phyloP scores from a whole-genome alignment of 2,329 filamentous ascomycete species.

The Didymella arachidicola region DNA sequence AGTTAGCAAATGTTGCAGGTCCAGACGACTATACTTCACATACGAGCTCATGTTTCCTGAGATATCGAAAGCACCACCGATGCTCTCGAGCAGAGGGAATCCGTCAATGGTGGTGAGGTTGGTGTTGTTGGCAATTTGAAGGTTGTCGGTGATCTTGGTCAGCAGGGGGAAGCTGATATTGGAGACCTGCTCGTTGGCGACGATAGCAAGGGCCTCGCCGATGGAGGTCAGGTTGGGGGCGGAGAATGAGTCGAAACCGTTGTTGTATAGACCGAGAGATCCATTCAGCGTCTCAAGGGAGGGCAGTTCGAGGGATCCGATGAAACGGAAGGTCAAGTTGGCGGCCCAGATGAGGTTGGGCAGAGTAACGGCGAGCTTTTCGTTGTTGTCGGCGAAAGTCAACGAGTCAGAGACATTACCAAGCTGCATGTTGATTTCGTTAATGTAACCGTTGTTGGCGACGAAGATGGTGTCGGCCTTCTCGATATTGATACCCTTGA shows the following conservation, averaged over 20 bases:
- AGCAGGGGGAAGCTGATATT: conserved; percentile 81
- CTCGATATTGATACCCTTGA: conserved; percentile 82
- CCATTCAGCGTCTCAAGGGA: conserved; percentile 76
- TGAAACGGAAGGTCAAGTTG: conserved; percentile 84
- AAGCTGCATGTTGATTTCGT: conserved; percentile 77
- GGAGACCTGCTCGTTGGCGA: conserved; percentile 63
- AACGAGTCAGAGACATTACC: conserved; percentile 75
- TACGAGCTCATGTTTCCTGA: conserved; percentile 84
- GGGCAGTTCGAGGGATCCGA: conserved; percentile 76
- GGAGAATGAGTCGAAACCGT: conserved; percentile 69
- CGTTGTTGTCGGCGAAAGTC: conserved; percentile 81
- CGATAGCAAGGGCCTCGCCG: conserved; percentile 65
- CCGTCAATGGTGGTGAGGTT: conserved; percentile 69
- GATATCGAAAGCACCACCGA: conserved; percentile 83
- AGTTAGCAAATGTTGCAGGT: conserved; percentile 41
- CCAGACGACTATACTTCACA: conserved; percentile 52
- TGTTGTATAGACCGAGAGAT: conserved; percentile 84
- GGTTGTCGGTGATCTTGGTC: conserved; percentile 74
- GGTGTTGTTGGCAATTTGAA: conserved; percentile 92
- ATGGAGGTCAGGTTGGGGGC: conserved; percentile 76
- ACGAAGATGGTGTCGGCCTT: conserved; percentile 78
- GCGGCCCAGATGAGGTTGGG: conserved; percentile 79
- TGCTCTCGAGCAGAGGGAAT: conserved; percentile 71
- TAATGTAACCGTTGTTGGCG: conserved; percentile 83
- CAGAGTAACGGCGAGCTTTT: conserved; percentile 74